Conservation (phyloP, 768 basidiomycete genomes). For the Lyophyllum shimeji region DNA sequence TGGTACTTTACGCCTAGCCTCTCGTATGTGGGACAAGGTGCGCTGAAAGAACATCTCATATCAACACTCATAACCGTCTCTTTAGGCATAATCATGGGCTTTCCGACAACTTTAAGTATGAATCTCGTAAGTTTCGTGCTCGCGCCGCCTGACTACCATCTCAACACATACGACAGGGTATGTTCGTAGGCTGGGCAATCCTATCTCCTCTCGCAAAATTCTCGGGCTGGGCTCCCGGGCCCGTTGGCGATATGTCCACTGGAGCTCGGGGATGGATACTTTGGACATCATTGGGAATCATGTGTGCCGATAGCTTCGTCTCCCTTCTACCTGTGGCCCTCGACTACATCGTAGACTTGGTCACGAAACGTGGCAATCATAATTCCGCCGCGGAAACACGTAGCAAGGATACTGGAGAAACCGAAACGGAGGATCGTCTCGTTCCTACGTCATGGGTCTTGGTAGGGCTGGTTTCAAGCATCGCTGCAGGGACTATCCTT, state of each 20-base stretch:
- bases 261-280: constrained; percentile 97
- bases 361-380: constrained; percentile 26
- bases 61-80: neutral
- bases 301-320: constrained; percentile 90
- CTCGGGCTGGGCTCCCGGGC: constrained; percentile 90
- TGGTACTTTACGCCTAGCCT: constrained; percentile 94
- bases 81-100: constrained; percentile 94
- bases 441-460: constrained; percentile 82
- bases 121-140: constrained; percentile 56
- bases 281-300: constrained; percentile 94
- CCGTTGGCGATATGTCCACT: constrained; percentile 80
- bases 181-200: constrained; percentile 95
- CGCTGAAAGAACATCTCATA: neutral
- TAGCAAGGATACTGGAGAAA: constrained; percentile 54
- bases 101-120: constrained; percentile 93
- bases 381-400: constrained; percentile 17
- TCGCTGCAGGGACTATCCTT: constrained; percentile 68
- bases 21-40: constrained; percentile 91
- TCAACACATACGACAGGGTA: constrained; percentile 56
- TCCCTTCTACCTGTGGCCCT: constrained; percentile 76
- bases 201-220: constrained; percentile 86
- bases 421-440: constrained; percentile 75
- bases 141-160: constrained; percentile 2
- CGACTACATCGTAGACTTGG: constrained; percentile 44
- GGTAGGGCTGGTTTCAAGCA: constrained; percentile 60